phyloP scores from a whole-genome alignment of 306 rosid species.

The Canavalia ensiformis region DNA sequence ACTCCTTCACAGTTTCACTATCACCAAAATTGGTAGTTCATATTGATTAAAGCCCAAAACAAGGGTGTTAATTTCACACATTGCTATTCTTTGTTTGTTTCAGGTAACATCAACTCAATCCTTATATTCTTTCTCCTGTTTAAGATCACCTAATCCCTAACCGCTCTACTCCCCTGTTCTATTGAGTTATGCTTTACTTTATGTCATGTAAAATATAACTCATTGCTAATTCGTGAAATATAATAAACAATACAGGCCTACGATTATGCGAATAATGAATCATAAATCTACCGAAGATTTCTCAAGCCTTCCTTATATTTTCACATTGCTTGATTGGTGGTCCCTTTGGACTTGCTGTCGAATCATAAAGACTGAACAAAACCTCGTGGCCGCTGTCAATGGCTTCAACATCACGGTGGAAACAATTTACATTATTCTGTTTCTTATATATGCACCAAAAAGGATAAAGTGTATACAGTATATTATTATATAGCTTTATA shows the following conservation, averaged over 20 bases:
- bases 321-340: slow-evolving; percentile 63
- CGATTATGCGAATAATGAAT: slow-evolving; percentile 65
- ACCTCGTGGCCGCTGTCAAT: slow-evolving; percentile 70
- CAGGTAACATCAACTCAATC: slow-evolving; percentile 61
- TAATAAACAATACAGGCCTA: slow-evolving; percentile 44
- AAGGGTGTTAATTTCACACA: neutral
- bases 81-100: neutral
- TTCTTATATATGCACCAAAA: slow-evolving; percentile 63
- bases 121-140: slow-evolving; percentile 78
- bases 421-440: slow-evolving; percentile 59
- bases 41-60: neutral
- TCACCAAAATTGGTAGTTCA: neutral
- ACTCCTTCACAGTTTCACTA: neutral
- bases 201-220: neutral
- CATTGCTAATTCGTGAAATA: neutral
- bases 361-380: slow-evolving; percentile 57
- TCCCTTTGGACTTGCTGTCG: slow-evolving; percentile 81
- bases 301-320: slow-evolving; percentile 74
- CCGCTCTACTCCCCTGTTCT: neutral
- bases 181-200: too few relatives aligned
- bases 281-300: slow-evolving; percentile 61
- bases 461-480: slow-evolving; percentile 50
- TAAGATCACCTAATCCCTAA: slow-evolving; percentile 46
- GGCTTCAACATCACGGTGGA: slow-evolving; percentile 68
- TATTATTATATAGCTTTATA: neutral